Percentiles rank a stretch among this genome's conserved stretches.
phyloP scores from a whole-genome alignment of 306 rosid species.

The Lotus japonicus region DNA sequence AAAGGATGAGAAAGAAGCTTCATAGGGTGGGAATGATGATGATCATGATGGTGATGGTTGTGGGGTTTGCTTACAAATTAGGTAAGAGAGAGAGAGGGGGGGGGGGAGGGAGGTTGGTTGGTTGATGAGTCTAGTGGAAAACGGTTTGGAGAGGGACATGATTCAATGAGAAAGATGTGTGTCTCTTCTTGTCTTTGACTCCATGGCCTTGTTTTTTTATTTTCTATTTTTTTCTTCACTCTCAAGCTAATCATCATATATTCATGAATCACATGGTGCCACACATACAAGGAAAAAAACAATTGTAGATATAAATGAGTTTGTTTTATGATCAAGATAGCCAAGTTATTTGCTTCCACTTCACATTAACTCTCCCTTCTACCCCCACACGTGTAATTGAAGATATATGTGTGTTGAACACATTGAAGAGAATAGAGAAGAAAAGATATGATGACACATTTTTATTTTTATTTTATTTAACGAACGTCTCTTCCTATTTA shows the following conservation, averaged over 20 bases:
- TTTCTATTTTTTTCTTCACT: constrained; percentile 53
- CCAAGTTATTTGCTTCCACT: constrained; percentile 74
- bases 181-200: constrained; percentile 92
- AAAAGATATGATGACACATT: constrained; percentile 1
- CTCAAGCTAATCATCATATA: constrained; percentile 48
- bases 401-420: constrained; percentile 17
- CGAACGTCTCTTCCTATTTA: no score
- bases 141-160: constrained; percentile 96
- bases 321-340: constrained; percentile 45
- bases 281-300: neutral
- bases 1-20: constrained; percentile 46
- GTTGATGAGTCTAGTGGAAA: constrained; percentile 83
- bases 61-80: constrained; percentile 96
- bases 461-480: no score
- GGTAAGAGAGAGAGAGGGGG: constrained; percentile 31
- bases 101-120: constrained; percentile 37
- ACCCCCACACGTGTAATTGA: constrained; percentile 55
- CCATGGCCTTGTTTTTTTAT: constrained; percentile 35
- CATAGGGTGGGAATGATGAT: constrained; percentile 58
- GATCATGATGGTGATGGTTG: constrained; percentile 50
- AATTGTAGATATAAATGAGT: neutral
- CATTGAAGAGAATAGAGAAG: constrained; percentile 8
- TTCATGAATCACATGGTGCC: constrained; percentile 19
- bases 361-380: constrained; percentile 63
- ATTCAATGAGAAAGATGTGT: constrained; percentile 20